A percentile compares a stretch with the other conserved stretches of the same genome.
Evolutionary conservation across 306 rosid species (phyloP).

Genomic region (Castanopsis chinensis): DNA sequence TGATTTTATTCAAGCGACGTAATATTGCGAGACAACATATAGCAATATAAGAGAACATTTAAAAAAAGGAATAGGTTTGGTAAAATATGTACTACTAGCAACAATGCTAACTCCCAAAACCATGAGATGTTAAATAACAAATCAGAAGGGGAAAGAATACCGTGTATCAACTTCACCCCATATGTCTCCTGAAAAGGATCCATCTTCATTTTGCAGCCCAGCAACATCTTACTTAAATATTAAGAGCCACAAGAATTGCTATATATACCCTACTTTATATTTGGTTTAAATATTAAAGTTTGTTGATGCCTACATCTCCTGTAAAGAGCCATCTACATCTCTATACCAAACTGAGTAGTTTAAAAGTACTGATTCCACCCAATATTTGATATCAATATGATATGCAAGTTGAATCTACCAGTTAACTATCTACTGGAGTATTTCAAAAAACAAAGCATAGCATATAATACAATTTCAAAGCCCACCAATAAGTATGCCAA

Average conservation of each 20-base stretch:
- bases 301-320: not conserved
- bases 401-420: not conserved
- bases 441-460: not conserved
- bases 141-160: conserved; percentile 34
- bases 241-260: conserved; percentile 37
- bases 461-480: not conserved
- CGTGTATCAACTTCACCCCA: conserved; percentile 96
- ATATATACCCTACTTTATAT: not conserved
- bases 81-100: not conserved
- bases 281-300: not conserved
- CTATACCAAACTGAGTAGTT: not conserved
- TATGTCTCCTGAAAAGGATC: conserved; percentile 90
- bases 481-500: conserved; percentile 18
- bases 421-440: not conserved
- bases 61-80: conserved; percentile 11
- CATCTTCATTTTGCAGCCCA: conserved; percentile 85
- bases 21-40: conserved; percentile 64
- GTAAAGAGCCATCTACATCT: not conserved
- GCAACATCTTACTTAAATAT: conserved; percentile 54
- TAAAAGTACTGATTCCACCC: not conserved
- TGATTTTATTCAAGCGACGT: conserved; percentile 56
- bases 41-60: conserved; percentile 93
- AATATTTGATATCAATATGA: not conserved
- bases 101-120: conserved; percentile 1
- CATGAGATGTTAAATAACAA: not conserved